Base-by-base conservation (phyloP, 164 flowering plant species). In the Chimonanthus praecox region DNA sequence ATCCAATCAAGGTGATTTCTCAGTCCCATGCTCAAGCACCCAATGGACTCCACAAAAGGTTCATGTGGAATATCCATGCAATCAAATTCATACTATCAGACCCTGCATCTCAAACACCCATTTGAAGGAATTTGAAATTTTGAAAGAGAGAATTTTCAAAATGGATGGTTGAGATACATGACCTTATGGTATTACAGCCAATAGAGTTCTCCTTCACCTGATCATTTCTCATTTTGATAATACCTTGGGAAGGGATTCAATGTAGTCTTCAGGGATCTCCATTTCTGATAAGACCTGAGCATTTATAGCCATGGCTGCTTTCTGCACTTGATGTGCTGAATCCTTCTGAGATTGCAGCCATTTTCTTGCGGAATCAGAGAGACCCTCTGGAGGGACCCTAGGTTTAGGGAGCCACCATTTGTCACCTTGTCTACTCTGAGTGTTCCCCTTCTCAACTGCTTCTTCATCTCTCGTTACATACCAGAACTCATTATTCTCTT, bases 271-370 rank as follows among this genome's bases (percentile, higher is more conserved):
- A 8, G 98, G 98, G 47, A 94, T 80, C 60, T 85, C 86, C 92
- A 89, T 94, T 81, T 94, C 98, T 10, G 92, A 83, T 13, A 92
- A 83, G 3, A 90, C 89, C 79, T 88, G 92, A 63, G 96, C 91
- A 82, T 94, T 94, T 65, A 94, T 92, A 33, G 98, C 98, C 96
- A 89, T 85, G 72, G 98, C 92, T 69, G 97, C 97, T 87, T 94
- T 94, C 13, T 89, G 85, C 15, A 94, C 93, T 83, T 92, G 98
- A 81, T 87, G 88, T 7, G 90, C 96, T 45, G 89, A 84, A 4
- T 94, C 98, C 78, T 92, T 92, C 72, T 92, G 96, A 72, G 75
- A 83, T 15, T 84, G 90, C 20, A 94, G 63, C 90, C 90, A 92
- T 84, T 83, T 91, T 64, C 86, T 71, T 48, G 87, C 73, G 11